Evolutionary conservation across 257 asterid species (phyloP).

Genomic region (Scutellaria galericulata): DNA sequence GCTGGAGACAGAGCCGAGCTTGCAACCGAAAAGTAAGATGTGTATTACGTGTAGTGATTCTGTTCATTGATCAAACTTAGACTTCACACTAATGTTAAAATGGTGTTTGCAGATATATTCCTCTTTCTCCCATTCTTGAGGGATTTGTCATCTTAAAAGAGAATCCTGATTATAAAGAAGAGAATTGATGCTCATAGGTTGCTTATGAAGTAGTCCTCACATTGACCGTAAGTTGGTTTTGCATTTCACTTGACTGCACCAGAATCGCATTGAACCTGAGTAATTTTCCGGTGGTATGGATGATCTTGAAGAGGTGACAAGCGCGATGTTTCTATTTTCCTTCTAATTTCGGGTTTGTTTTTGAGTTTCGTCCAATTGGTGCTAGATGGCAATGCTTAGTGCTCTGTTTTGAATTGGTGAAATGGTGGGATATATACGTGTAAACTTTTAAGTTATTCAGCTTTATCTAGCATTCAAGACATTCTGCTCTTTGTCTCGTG

Average conservation of each 20-base stretch:
- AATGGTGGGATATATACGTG: neutral
- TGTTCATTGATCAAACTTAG: neutral
- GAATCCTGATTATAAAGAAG: constrained; percentile 88
- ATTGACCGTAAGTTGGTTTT: neutral
- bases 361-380: neutral
- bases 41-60: neutral
- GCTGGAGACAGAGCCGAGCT: constrained; percentile 99
- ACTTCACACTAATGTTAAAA: neutral
- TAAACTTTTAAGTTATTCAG: neutral
- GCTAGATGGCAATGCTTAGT: constrained; percentile 2
- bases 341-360: neutral
- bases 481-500: neutral
- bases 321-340: neutral
- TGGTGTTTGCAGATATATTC: constrained; percentile 66
- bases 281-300: neutral
- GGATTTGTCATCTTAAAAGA: constrained; percentile 92
- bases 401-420: constrained; percentile 1
- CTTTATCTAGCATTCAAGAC: neutral
- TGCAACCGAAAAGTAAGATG: constrained; percentile 85
- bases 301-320: neutral
- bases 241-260: neutral
- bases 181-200: constrained; percentile 40
- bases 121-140: constrained; percentile 89
- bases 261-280: neutral
- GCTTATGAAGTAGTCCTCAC: neutral